Conservation (phyloP, 2,329 filamentous ascomycete genomes). For the Aspergillus sp. region DNA sequence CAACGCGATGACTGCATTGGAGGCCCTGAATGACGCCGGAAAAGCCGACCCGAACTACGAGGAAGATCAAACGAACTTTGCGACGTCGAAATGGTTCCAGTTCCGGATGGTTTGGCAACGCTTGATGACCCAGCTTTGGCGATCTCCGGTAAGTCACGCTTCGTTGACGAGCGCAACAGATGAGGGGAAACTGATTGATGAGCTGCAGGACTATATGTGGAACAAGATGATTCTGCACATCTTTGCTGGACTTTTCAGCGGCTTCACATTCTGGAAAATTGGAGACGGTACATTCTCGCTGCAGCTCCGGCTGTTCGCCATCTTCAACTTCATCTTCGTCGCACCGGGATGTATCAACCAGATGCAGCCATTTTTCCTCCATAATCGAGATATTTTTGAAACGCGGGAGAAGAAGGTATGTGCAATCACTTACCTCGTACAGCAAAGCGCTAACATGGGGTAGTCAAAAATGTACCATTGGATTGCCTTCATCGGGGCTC, state of each 20-base stretch:
- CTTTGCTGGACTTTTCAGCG: slow-evolving; percentile 50
- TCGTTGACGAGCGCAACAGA: too few relatives aligned
- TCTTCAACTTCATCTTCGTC: slow-evolving; percentile 58
- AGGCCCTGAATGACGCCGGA: slow-evolving; percentile 17
- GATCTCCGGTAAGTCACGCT: slow-evolving; percentile 21
- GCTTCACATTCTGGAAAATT: slow-evolving; percentile 55
- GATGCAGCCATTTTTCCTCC: slow-evolving; percentile 52
- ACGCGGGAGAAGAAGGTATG: slow-evolving; percentile 48
- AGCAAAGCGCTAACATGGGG: background rate
- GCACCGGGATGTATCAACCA: slow-evolving; percentile 52
- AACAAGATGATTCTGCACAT: slow-evolving; percentile 48
- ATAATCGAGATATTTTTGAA: slow-evolving; percentile 51
- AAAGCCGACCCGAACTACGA: slow-evolving; percentile 14
- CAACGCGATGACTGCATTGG: slow-evolving; percentile 17
- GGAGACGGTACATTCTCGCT: slow-evolving; percentile 45
- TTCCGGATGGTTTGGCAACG: slow-evolving; percentile 29
- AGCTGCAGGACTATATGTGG: slow-evolving; percentile 34
- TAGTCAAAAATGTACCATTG: slow-evolving; percentile 53
- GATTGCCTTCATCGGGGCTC: slow-evolving; percentile 50
- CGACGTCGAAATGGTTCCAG: slow-evolving; percentile 34
- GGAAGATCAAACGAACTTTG: slow-evolving; percentile 30
- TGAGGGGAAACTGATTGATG: background rate
- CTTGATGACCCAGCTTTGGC: slow-evolving; percentile 26
- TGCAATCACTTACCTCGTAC: background rate
- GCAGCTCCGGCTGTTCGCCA: slow-evolving; percentile 50